phyloP scores from a whole-genome alignment of 164 flowering plant species.

The Piper longum region DNA sequence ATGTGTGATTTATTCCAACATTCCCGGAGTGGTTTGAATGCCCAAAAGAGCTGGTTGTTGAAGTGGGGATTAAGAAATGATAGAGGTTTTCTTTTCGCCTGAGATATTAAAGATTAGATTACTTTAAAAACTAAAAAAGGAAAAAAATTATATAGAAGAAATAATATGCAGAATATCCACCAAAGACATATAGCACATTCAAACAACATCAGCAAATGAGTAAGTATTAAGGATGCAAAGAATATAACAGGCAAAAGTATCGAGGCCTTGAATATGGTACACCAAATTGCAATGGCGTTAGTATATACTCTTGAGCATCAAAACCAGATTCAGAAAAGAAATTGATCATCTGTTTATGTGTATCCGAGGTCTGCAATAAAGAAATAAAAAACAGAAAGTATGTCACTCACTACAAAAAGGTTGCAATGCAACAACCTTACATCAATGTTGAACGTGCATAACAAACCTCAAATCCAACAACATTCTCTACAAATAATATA shows the following conservation, averaged over 20 bases:
- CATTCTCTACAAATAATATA: conserved; percentile 88
- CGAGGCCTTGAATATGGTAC: conserved; percentile 97
- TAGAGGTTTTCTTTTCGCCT: conserved; percentile 76
- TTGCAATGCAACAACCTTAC: background rate
- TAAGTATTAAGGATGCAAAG: no score
- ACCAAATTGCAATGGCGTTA: conserved; percentile 87
- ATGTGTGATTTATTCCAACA: conserved; percentile 10
- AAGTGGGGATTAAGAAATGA: conserved; percentile 29
- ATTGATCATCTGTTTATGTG: conserved; percentile 60
- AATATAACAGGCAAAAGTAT: conserved; percentile 74
- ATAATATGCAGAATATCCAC: no score
- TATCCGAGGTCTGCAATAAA: conserved; percentile 65
- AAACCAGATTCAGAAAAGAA: conserved; percentile 42
- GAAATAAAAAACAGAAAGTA: background rate
- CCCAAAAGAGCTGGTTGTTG: conserved; percentile 40
- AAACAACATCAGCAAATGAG: no score
- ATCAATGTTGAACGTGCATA: background rate
- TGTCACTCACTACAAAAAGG: background rate
- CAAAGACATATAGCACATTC: no score
- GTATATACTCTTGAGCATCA: conserved; percentile 62
- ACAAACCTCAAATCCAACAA: conserved; percentile 91
- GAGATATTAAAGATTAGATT: conserved; percentile 2
- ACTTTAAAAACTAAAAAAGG: background rate
- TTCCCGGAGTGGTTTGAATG: conserved; percentile 36
- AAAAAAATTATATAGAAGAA: background rate